A percentile compares a stretch with the other conserved stretches of the same genome.
Evolutionary conservation across 768 basidiomycete species (phyloP).

Genomic region (Russula griseocarnosa): DNA sequence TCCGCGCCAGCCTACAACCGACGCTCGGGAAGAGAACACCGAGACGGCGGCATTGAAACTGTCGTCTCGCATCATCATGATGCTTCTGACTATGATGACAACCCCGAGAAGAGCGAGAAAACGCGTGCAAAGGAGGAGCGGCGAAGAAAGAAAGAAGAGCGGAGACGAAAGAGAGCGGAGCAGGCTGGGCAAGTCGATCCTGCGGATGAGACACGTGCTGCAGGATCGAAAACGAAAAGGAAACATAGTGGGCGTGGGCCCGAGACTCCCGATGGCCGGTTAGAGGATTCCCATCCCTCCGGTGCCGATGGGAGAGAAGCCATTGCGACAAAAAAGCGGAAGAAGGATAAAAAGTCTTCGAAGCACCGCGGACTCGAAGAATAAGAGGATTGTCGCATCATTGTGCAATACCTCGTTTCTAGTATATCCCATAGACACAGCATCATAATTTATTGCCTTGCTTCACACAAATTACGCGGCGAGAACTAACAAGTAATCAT

Average conservation of each 20-base stretch:
- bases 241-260: slow-evolving; percentile 36
- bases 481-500: not conserved
- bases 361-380: not conserved
- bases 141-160: slow-evolving; percentile 36
- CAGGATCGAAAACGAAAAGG: slow-evolving; percentile 32
- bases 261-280: slow-evolving; percentile 19
- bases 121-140: slow-evolving; percentile 28
- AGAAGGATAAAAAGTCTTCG: slow-evolving; percentile 6
- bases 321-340: slow-evolving; percentile 3
- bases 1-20: slow-evolving; percentile 18
- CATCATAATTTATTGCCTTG: slow-evolving; percentile 19
- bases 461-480: not conserved
- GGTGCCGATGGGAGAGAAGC: not conserved
- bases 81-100: slow-evolving; percentile 24
- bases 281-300: not conserved
- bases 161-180: slow-evolving; percentile 32
- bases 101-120: slow-evolving; percentile 29
- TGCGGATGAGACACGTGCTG: too few relatives aligned
- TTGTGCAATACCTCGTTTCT: not conserved
- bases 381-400: not conserved
- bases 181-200: too few relatives aligned
- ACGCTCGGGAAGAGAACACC: slow-evolving; percentile 6
- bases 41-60: slow-evolving; percentile 11
- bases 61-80: not conserved
- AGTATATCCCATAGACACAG: slow-evolving; percentile 1